Percentiles rank a stretch among this genome's conserved stretches.
phyloP scores from a whole-genome alignment of 768 basidiomycete genomes.

The Suillus clintonianus region DNA sequence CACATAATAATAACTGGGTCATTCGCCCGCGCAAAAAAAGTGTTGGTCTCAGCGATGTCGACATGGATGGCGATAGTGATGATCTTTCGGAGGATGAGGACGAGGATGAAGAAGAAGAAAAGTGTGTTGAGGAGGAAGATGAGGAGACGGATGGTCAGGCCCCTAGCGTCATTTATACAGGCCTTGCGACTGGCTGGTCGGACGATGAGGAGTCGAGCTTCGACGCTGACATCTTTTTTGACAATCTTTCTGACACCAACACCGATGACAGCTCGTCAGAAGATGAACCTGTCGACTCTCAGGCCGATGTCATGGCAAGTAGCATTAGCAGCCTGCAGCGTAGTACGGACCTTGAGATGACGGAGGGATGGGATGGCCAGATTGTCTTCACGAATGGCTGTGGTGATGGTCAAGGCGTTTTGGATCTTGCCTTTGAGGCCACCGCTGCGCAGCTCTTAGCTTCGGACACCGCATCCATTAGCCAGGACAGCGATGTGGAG shows the following conservation, averaged over 20 bases:
- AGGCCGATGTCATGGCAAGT: slow-evolving; percentile 21
- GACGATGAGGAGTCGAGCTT: slow-evolving; percentile 77
- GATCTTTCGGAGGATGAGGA: slow-evolving; percentile 63
- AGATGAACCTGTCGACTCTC: slow-evolving; percentile 48
- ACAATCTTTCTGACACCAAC: slow-evolving; percentile 66
- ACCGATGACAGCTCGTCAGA: slow-evolving; percentile 37
- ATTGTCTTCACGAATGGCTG: slow-evolving; percentile 70
- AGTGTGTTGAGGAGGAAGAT: slow-evolving; percentile 43
- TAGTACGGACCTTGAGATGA: slow-evolving; percentile 54
- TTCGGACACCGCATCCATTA: slow-evolving; percentile 49
- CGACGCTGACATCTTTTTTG: slow-evolving; percentile 84
- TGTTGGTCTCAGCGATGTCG: slow-evolving; percentile 61
- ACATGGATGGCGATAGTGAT: slow-evolving; percentile 64
- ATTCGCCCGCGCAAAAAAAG: slow-evolving; percentile 71
- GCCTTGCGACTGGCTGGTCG: slow-evolving; percentile 76
- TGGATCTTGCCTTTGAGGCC: slow-evolving; percentile 75
- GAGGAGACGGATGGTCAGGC: slow-evolving; percentile 49
- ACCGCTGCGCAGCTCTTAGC: slow-evolving; percentile 52
- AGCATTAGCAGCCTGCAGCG: slow-evolving; percentile 41
- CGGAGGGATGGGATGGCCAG: slow-evolving; percentile 76
- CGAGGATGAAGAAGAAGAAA: slow-evolving; percentile 42
- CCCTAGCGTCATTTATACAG: slow-evolving; percentile 50
- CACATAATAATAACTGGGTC: slow-evolving; percentile 63
- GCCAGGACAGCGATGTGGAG: slow-evolving; percentile 53
- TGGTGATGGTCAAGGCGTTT: slow-evolving; percentile 47